Conservation (phyloP, 176 grass and related monocot genomes). For the Pontederia paniculata region DNA sequence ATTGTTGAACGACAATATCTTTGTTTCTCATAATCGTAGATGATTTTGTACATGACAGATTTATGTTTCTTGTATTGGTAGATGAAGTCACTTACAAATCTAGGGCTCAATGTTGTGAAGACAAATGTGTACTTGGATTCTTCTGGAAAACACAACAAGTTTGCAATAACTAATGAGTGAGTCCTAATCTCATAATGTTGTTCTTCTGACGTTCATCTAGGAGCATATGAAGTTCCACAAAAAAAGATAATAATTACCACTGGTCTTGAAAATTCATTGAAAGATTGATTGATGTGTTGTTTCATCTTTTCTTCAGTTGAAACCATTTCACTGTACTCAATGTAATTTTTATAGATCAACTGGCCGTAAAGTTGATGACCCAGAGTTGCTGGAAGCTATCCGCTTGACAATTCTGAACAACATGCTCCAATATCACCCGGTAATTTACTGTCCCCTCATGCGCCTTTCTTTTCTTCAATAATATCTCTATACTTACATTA, state of each 20-base stretch:
- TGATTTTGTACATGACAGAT: not conserved
- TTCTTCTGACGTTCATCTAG: too few relatives aligned
- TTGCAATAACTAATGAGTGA: conserved; percentile 73
- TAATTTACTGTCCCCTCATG: conserved; percentile 15
- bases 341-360: conserved; percentile 50
- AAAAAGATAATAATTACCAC: too few relatives aligned
- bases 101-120: conserved; percentile 93
- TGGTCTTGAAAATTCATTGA: too few relatives aligned
- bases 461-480: not conserved
- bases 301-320: too few relatives aligned
- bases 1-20: not conserved
- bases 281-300: too few relatives aligned
- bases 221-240: too few relatives aligned
- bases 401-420: conserved; percentile 96
- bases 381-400: conserved; percentile 92
- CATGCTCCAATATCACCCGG: conserved; percentile 88
- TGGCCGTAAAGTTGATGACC: conserved; percentile 87
- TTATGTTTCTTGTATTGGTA: conserved; percentile 27
- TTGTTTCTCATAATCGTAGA: not conserved
- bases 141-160: conserved; percentile 89
- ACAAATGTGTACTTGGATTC: conserved; percentile 90
- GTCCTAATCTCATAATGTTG: conserved; percentile 20
- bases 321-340: not conserved
- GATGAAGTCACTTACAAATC: conserved; percentile 84
- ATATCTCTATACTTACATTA: not conserved